Conservation (phyloP, 2,329 filamentous ascomycete genomes). For the Bipolaris victoriae region DNA sequence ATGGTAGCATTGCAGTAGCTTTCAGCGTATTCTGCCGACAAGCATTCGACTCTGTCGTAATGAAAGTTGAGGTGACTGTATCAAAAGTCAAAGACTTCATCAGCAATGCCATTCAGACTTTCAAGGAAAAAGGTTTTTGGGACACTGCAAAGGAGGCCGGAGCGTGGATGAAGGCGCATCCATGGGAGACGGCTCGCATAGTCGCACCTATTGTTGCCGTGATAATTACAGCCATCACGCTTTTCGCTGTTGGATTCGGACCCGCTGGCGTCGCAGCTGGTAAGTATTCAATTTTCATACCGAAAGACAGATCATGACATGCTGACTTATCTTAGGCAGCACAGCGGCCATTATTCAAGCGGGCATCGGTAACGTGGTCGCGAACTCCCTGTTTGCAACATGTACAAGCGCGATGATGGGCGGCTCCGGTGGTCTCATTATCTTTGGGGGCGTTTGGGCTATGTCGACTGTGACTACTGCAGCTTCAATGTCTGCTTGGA, state of each 20-base stretch:
- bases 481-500: not conserved
- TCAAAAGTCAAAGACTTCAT: not conserved
- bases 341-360: slow-evolving; percentile 32
- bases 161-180: slow-evolving; percentile 10
- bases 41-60: not conserved
- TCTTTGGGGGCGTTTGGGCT: slow-evolving; percentile 14
- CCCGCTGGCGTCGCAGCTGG: slow-evolving; percentile 7
- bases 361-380: slow-evolving; percentile 25
- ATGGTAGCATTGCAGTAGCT: not conserved
- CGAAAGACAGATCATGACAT: too few relatives aligned
- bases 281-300: not conserved
- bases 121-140: not conserved
- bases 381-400: slow-evolving; percentile 28
- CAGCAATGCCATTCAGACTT: not conserved
- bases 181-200: slow-evolving; percentile 9
- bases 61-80: not conserved
- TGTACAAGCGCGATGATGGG: slow-evolving; percentile 36
- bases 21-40: not conserved
- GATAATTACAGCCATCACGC: slow-evolving; percentile 1
- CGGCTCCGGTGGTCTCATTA: slow-evolving; percentile 24
- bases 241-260: slow-evolving; percentile 12
- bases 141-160: not conserved
- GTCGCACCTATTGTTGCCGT: slow-evolving; percentile 9
- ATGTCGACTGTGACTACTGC: not conserved
- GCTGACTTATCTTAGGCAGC: slow-evolving; percentile 22